These are phyloP conservation scores for Cutaneotrichosporon mucoides DNA, from an alignment of 1,284 basidiomycete species.

Conservation along the genomic window DNA sequence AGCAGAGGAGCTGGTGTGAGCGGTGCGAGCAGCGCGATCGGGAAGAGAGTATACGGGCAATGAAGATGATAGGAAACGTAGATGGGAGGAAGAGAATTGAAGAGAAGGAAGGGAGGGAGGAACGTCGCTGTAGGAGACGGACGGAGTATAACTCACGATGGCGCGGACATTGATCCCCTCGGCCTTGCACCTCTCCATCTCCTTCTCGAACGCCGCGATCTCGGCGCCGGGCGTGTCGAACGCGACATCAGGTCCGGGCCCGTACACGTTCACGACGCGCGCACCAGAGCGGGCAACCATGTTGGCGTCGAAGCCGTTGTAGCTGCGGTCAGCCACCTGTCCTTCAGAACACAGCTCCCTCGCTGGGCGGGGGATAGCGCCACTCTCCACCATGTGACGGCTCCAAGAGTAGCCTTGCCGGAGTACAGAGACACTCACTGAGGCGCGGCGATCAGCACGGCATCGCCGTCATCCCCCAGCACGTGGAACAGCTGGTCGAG, in stretches of 20 bases:
- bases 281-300: slow-evolving; percentile 13
- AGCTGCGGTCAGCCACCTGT: slow-evolving; percentile 10
- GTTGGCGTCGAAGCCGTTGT: slow-evolving; percentile 38
- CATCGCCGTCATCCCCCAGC: slow-evolving; percentile 36
- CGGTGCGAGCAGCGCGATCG: no score
- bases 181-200: slow-evolving; percentile 20
- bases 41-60: no score
- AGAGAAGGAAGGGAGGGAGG: no score
- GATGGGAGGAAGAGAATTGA: no score
- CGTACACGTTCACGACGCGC: slow-evolving; percentile 10
- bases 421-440: slow-evolving; percentile 15
- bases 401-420: no score
- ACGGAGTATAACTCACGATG: slow-evolving; percentile 21
- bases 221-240: slow-evolving; percentile 4
- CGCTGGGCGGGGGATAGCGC: no score
- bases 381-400: no score
- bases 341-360: no score
- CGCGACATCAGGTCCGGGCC: slow-evolving; percentile 1
- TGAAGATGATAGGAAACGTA: no score
- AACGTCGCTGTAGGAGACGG: no score
- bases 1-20: slow-evolving; percentile 42
- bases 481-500: slow-evolving; percentile 38
- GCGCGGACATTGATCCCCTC: slow-evolving; percentile 35
- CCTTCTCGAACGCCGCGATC: slow-evolving; percentile 18
- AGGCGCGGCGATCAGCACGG: slow-evolving; percentile 33